Evolutionary conservation across 2,329 filamentous ascomycete genomes (phyloP).

Genomic region (Aspergillus fumigatiaffinis): DNA sequence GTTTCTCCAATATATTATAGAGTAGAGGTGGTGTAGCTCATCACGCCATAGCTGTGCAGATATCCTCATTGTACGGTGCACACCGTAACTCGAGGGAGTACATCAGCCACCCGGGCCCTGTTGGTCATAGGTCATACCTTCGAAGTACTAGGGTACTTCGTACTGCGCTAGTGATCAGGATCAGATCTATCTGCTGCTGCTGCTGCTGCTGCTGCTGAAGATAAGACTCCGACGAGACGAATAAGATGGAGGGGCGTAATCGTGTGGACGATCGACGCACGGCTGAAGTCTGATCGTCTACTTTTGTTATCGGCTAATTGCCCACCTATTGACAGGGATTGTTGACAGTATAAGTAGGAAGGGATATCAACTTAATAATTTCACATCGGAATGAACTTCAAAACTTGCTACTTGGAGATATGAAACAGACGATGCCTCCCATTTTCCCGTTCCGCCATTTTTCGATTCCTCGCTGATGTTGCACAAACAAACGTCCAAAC

Average conservation of each 20-base stretch:
- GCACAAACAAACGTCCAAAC: not conserved
- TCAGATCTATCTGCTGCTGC: not conserved
- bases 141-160: not conserved
- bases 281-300: not conserved
- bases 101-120: too few relatives aligned
- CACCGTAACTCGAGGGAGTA: too few relatives aligned
- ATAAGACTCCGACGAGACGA: not conserved
- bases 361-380: not conserved
- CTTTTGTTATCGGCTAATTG: not conserved
- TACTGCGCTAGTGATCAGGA: not conserved
- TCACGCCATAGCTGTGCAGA: not conserved
- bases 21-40: not conserved
- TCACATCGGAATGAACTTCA: not conserved
- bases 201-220: not conserved
- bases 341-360: not conserved
- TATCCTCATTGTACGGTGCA: not conserved
- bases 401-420: not conserved
- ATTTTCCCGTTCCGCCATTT: not conserved
- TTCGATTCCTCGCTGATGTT: not conserved
- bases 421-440: not conserved
- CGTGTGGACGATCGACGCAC: not conserved
- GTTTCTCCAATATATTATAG: not conserved
- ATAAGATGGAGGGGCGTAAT: not conserved
- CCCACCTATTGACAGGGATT: not conserved
- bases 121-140: too few relatives aligned